These are phyloP conservation scores for Colletotrichum orbiculare DNA, from an alignment of 2,329 filamentous ascomycete species.

Conservation along the genomic window DNA sequence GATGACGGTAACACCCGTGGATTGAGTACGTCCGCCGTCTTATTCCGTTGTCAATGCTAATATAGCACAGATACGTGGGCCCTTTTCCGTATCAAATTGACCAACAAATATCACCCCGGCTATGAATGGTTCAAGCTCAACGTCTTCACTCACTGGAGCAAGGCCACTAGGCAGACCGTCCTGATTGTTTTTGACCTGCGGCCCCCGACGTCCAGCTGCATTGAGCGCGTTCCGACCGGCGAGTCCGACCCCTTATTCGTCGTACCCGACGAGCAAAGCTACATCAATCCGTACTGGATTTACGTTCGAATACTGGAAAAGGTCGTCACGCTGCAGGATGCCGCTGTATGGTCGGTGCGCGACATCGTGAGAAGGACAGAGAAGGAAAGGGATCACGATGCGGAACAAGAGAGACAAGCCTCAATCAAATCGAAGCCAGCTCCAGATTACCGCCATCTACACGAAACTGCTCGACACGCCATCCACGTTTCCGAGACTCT, in stretches of 20 bases:
- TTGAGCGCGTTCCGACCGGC: slow-evolving; percentile 14
- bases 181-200: slow-evolving; percentile 47
- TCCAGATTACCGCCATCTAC: slow-evolving; percentile 49
- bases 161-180: slow-evolving; percentile 38
- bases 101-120: slow-evolving; percentile 15
- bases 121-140: slow-evolving; percentile 52
- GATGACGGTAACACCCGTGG: slow-evolving; percentile 24
- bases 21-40: slow-evolving; percentile 38
- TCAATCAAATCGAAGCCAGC: slow-evolving; percentile 37
- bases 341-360: slow-evolving; percentile 53
- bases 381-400: slow-evolving; percentile 27
- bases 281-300: slow-evolving; percentile 50
- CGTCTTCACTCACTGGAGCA: slow-evolving; percentile 44
- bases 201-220: slow-evolving; percentile 8
- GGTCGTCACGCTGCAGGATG: slow-evolving; percentile 46
- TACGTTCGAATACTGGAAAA: slow-evolving; percentile 46
- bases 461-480: slow-evolving; percentile 56
- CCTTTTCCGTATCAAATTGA: slow-evolving; percentile 45
- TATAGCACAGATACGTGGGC: slow-evolving; percentile 45
- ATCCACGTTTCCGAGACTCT: slow-evolving; percentile 58
- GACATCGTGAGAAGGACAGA: slow-evolving; percentile 49
- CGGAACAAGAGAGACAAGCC: not conserved
- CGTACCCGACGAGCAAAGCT: slow-evolving; percentile 5
- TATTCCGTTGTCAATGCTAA: not conserved
- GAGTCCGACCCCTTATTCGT: slow-evolving; percentile 18